Evolutionary conservation across 805 yeast genomes (phyloP).

Genomic region (Yarrowia sp.): DNA sequence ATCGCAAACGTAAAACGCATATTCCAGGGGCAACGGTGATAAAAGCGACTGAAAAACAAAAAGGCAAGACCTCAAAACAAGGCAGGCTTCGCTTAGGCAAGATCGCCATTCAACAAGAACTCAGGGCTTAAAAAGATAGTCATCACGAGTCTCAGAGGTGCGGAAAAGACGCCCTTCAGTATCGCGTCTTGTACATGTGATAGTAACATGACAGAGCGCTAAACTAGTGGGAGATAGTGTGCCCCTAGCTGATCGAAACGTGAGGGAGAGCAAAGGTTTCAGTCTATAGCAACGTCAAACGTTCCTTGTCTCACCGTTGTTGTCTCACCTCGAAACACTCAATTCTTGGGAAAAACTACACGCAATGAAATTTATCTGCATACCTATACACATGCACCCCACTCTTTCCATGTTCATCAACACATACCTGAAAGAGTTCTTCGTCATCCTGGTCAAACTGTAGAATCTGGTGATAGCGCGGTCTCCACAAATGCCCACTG

Average conservation of each 20-base stretch:
- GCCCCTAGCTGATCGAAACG: not conserved
- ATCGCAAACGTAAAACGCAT: slow-evolving; percentile 10
- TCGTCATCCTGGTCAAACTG: slow-evolving; percentile 17
- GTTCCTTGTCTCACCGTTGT: not conserved
- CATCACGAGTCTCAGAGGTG: no score
- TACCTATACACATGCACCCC: slow-evolving; percentile 15
- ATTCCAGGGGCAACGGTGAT: slow-evolving; percentile 18
- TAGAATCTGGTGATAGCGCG: not conserved
- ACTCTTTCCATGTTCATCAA: not conserved
- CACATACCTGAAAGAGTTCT: slow-evolving; percentile 22
- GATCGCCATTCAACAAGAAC: slow-evolving; percentile 14
- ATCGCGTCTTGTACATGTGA: not conserved
- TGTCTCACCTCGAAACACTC: slow-evolving; percentile 5
- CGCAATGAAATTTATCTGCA: slow-evolving; percentile 16
- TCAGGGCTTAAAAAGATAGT: not conserved
- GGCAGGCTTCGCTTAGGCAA: not conserved
- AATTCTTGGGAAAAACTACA: not conserved
- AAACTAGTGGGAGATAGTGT: not conserved
- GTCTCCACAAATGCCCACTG: slow-evolving; percentile 18
- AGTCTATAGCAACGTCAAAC: slow-evolving; percentile 1
- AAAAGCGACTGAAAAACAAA: not conserved
- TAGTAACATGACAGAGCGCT: not conserved
- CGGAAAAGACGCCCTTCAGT: no score
- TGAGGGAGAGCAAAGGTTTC: not conserved
- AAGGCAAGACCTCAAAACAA: slow-evolving; percentile 3